Percentiles rank a stretch among this genome's conserved stretches.
Conservation (phyloP, 208 protist genomes). For the Trypanosoma mega region DNA sequence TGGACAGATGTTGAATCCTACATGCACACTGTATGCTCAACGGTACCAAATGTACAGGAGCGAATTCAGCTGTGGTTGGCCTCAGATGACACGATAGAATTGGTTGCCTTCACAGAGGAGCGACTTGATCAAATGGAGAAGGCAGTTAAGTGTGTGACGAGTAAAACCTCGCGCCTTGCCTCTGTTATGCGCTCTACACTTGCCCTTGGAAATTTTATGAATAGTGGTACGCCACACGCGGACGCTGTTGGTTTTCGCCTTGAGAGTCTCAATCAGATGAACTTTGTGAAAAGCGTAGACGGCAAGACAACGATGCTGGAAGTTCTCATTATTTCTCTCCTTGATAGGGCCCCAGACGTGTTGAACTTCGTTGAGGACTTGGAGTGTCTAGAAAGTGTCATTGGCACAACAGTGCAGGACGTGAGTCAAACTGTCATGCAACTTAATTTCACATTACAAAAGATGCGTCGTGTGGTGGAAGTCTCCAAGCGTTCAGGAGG, state of each 20-base stretch:
- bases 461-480: slow-evolving; percentile 68
- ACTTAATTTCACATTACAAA: slow-evolving; percentile 65
- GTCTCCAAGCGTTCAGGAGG: slow-evolving; percentile 41
- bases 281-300: slow-evolving; percentile 67
- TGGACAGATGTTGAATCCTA: slow-evolving; percentile 70
- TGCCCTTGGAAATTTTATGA: slow-evolving; percentile 74
- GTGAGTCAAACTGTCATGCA: slow-evolving; percentile 59
- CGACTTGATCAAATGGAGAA: slow-evolving; percentile 51
- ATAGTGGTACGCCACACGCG: slow-evolving; percentile 58
- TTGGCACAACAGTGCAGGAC: slow-evolving; percentile 37
- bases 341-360: slow-evolving; percentile 32
- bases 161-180: slow-evolving; percentile 52
- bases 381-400: slow-evolving; percentile 26
- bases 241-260: slow-evolving; percentile 68
- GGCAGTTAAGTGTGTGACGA: slow-evolving; percentile 41
- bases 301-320: slow-evolving; percentile 76
- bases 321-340: slow-evolving; percentile 53
- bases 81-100: slow-evolving; percentile 48
- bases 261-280: slow-evolving; percentile 68
- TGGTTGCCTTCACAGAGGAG: slow-evolving; percentile 32
- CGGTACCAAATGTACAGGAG: slow-evolving; percentile 58
- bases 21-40: slow-evolving; percentile 51
- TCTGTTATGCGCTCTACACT: slow-evolving; percentile 50
- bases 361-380: slow-evolving; percentile 59
- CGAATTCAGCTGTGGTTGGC: slow-evolving; percentile 68